phyloP scores from a whole-genome alignment of 1,284 basidiomycete species.

The Ceratobasidium sp. region DNA sequence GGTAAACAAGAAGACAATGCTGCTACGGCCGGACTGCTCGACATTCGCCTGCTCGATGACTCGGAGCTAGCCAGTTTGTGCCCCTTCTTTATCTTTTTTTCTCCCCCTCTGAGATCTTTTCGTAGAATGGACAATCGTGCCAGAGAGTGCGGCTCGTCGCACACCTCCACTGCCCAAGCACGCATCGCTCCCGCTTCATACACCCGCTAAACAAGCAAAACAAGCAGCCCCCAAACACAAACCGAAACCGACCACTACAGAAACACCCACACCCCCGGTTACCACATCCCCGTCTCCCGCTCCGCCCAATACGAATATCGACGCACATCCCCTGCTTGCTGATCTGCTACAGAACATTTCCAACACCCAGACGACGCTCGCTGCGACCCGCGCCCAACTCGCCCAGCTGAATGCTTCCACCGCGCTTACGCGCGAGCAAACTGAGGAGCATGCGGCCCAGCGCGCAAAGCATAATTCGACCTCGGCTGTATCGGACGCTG shows the following conservation, averaged over 20 bases:
- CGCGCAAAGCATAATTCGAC: slow-evolving; percentile 83
- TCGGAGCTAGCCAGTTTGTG: slow-evolving; percentile 46
- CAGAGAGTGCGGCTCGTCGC: slow-evolving; percentile 65
- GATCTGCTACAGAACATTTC: slow-evolving; percentile 85
- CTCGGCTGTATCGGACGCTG: slow-evolving; percentile 88
- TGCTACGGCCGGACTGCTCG: slow-evolving; percentile 46
- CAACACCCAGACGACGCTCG: slow-evolving; percentile 72
- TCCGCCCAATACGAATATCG: slow-evolving; percentile 50
- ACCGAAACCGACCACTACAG: slow-evolving; percentile 22
- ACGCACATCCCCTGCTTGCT: slow-evolving; percentile 69
- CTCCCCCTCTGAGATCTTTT: slow-evolving; percentile 15
- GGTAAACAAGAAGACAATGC: slow-evolving; percentile 79
- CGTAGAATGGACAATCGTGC: slow-evolving; percentile 33
- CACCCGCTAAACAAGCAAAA: slow-evolving; percentile 45
- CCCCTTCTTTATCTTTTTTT: slow-evolving; percentile 37
- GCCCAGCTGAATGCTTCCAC: slow-evolving; percentile 74
- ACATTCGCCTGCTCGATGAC: slow-evolving; percentile 50
- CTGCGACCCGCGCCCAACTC: slow-evolving; percentile 84
- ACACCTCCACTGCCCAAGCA: slow-evolving; percentile 86
- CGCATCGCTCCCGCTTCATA: slow-evolving; percentile 79
- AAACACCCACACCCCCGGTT: background rate
- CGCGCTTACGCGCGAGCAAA: slow-evolving; percentile 76
- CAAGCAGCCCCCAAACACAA: slow-evolving; percentile 35
- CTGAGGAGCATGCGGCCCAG: slow-evolving; percentile 85
- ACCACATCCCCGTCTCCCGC: background rate